These are phyloP conservation scores for Fusarium setosum DNA, from an alignment of 2,329 filamentous ascomycete genomes.

Conservation along the genomic window DNA sequence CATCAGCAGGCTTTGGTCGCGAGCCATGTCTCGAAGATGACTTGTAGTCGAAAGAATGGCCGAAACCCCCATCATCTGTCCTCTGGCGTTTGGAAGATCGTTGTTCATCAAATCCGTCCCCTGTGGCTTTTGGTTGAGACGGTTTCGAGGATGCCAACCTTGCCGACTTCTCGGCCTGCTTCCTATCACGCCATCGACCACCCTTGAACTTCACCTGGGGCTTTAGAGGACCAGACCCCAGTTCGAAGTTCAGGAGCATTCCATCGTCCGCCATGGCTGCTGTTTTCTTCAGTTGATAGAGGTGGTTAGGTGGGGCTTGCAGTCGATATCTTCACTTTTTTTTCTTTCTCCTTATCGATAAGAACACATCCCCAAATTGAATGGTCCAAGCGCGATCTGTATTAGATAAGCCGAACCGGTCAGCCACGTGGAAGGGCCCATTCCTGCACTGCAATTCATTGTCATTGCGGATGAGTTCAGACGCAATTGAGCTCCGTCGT, in stretches of 20 bases:
- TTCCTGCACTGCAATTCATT: not conserved
- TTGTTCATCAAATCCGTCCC: conserved; percentile 43
- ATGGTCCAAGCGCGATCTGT: too few species aligned
- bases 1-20: conserved; percentile 24
- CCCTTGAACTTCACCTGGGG: conserved; percentile 79
- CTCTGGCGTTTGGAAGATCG: conserved; percentile 60
- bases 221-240: conserved; percentile 74
- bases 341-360: conserved; percentile 40
- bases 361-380: too few species aligned
- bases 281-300: conserved; percentile 28
- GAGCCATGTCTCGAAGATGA: conserved; percentile 13
- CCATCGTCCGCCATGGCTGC: conserved; percentile 88
- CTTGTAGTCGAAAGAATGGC: conserved; percentile 28
- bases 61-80: conserved; percentile 35
- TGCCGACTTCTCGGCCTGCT: conserved; percentile 68
- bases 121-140: conserved; percentile 29
- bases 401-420: too few species aligned
- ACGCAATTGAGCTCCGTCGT: conserved; percentile 2
- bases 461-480: not conserved
- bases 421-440: not conserved
- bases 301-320: conserved; percentile 36
- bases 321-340: conserved; percentile 27
- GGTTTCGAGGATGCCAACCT: conserved; percentile 38
- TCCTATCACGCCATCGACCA: conserved; percentile 91
- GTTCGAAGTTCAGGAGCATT: conserved; percentile 91